Percentiles rank a stretch among this genome's conserved stretches.
Evolutionary conservation across 2,329 filamentous ascomycete species (phyloP).

Genomic region (Epichloe scottii): DNA sequence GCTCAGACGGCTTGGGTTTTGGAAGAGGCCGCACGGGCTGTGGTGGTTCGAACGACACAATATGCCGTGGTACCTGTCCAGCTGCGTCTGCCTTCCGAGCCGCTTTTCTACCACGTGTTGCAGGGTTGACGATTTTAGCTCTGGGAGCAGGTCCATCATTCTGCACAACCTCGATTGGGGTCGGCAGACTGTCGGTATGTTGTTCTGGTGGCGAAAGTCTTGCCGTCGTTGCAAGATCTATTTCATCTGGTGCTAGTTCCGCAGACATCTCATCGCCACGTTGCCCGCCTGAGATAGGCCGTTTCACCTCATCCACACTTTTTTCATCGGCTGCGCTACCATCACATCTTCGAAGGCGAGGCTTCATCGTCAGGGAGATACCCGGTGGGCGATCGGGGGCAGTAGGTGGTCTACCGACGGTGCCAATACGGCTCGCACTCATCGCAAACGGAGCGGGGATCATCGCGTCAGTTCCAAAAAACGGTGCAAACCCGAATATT

Average conservation of each 20-base stretch:
- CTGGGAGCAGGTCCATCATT: not conserved
- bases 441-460: slow-evolving; percentile 10
- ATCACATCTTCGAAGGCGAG: not conserved
- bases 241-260: not conserved
- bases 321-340: not conserved
- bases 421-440: slow-evolving; percentile 6
- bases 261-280: not conserved
- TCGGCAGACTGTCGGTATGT: not conserved
- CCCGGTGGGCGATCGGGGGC: slow-evolving; percentile 1
- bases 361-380: not conserved
- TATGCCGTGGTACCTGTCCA: slow-evolving; percentile 30
- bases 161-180: not conserved
- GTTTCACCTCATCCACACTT: not conserved
- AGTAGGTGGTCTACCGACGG: slow-evolving; percentile 1
- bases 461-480: slow-evolving; percentile 7
- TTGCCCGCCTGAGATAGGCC: not conserved
- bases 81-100: slow-evolving; percentile 38
- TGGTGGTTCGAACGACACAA: slow-evolving; percentile 25
- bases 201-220: not conserved
- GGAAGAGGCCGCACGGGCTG: slow-evolving; percentile 5
- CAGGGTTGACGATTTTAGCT: slow-evolving; percentile 30
- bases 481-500: slow-evolving; percentile 28
- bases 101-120: slow-evolving; percentile 40
- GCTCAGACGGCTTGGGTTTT: not conserved
- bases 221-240: not conserved